Evolutionary conservation across 139 green algal genomes (phyloP).

Genomic region (Microglena sp.): DNA sequence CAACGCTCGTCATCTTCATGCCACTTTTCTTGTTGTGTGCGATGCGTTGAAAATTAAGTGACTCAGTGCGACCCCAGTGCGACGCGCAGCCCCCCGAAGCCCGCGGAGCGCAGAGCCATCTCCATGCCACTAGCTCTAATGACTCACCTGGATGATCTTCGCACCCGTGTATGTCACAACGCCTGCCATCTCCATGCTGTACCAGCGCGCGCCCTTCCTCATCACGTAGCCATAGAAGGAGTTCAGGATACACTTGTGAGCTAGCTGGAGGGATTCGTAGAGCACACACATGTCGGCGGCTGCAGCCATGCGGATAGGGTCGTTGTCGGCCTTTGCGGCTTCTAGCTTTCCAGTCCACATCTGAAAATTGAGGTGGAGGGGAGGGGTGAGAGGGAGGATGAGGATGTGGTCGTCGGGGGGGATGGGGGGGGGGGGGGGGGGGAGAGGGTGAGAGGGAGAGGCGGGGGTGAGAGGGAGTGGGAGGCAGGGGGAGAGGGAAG

Average conservation of each 20-base stretch:
- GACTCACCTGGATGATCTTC: slow-evolving; percentile 82
- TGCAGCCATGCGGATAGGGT: slow-evolving; percentile 52
- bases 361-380: too few relatives aligned
- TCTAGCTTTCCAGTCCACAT: slow-evolving; percentile 79
- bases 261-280: slow-evolving; percentile 91
- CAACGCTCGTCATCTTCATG: slow-evolving; percentile 99
- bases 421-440: too few relatives aligned
- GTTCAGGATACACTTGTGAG: slow-evolving; percentile 99
- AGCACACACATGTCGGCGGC: slow-evolving; percentile 65
- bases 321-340: slow-evolving; percentile 57
- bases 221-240: slow-evolving; percentile 76
- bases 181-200: slow-evolving; percentile 98
- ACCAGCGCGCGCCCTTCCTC: slow-evolving; percentile 92
- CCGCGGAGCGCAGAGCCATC: too few relatives aligned
- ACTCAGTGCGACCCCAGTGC: too few relatives aligned
- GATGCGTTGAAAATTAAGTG: too few relatives aligned
- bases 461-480: too few relatives aligned
- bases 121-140: not conserved
- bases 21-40: too few relatives aligned
- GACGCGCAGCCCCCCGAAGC: too few relatives aligned
- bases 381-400: too few relatives aligned
- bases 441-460: too few relatives aligned
- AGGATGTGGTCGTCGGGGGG: too few relatives aligned
- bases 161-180: slow-evolving; percentile 95
- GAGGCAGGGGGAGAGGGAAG: too few relatives aligned